Base-by-base conservation (phyloP, 768 basidiomycete species). In the Auriculariales sp. region DNA sequence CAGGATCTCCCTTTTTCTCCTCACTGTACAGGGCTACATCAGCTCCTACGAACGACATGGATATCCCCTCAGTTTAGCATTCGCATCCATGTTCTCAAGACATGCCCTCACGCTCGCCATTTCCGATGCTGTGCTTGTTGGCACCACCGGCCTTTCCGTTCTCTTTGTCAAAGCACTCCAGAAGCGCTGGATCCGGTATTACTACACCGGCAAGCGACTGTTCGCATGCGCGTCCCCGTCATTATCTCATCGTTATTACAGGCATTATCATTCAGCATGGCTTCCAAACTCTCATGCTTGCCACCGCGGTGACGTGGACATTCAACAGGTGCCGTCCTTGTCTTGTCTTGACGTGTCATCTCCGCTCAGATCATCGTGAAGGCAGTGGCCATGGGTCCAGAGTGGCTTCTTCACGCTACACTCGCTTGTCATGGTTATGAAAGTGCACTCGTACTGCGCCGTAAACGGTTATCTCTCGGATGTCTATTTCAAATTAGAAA, bases 381-480 rank as follows among this genome's bases (percentile, higher is more conserved):
- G 91, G 47, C 75, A 91, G 57, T 97, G 93, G 93, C 91, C 90
- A 30, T 97, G 93, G 93, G 93, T 97, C 4, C 93, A 97, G 61
- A 87, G 85, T 4, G 91, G 89, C 4, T 93, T 85, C 63, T 68
- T 92, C 46, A 93, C 85, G 1, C 64, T 91, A 46, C 93, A 97
- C 61, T 79, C 85, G 7, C 69, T 98, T 19, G 87, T 82, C 52
- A 81, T 92, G 81, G 75, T 91, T 57, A 92, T 92, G 89, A 88
- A 95, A 66, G 83, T 94, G 72, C 93, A 99, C 63, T 95, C 91
- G 3, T 99, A 97, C 65, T 77, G 86, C 62, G 74, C 81, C 19
- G 75, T 83, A 35, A 97, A 97, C 59, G 90, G 94, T 4, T 79
- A 87, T 56, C 77, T 95, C 19, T 76, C 83, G 52, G 62, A 65